Base-by-base conservation (phyloP, 2,329 filamentous ascomycete genomes). In the Metarhizium album region DNA sequence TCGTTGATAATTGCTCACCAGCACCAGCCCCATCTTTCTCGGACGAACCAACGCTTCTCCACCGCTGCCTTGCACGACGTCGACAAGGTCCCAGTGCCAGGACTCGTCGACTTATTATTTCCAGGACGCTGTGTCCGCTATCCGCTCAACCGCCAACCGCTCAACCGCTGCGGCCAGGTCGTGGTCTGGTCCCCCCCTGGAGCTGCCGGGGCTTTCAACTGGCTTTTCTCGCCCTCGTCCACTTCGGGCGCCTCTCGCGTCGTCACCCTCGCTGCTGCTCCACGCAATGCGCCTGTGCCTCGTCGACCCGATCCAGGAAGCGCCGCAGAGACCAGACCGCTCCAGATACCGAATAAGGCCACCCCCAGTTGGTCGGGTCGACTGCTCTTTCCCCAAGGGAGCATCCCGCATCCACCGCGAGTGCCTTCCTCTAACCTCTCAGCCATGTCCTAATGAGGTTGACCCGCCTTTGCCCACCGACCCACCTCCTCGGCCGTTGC, bases 361-460 rank as follows among this genome's bases (percentile, higher is more conserved):
- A 51, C 46, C 47, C 50, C 54, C 22, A 47, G 24, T 29, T 35
- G 16, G 33, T 45, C n/a, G 24, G 16, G 33, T 45, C n/a, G 24
- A 46, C 43, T 38, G 37, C 45, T 38, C n/a, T 35, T 23, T 35
- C 46, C 42, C 38, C 7, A 43, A 23, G 40, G 35, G 46, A n/a
- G 38, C 24, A 20, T 29, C 46, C 4, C 29, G 22, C 45, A 46
- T 14, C 49, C 49, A 51, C 51, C 47, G n/a, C n/a, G n/a, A n/a
- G n/a, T n/a, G n/a, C n/a, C 51, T 51, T 53, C 24, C 31, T 42
- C 49, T 35, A 46, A 20, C 58, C 61, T n/a, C 64, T 62, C 64
- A 64, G 54, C 59, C 62, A 67, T 68, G 64, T 62, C 66, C 69
- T 69, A 68, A 74, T 73, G 69, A 72, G 68, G 69, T 64, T 68